Base-by-base conservation (phyloP, 768 basidiomycete species). In the Tubosaeta brunneosetosa region DNA sequence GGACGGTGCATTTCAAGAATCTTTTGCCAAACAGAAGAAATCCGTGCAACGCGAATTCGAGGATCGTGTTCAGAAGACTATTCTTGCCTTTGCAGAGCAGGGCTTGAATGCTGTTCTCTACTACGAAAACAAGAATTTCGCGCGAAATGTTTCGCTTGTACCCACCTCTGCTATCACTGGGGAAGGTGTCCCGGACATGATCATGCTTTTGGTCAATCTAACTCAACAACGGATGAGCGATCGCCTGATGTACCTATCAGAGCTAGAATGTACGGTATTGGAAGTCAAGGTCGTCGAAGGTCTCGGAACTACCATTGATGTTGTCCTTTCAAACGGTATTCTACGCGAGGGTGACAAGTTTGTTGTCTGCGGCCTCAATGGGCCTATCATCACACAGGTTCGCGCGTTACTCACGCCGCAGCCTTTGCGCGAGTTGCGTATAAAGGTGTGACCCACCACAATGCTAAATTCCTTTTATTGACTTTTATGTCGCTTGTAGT, bases 201-300 rank as follows among this genome's bases (percentile, higher is more conserved):
- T 99, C 74, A 91, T 94, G 91, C 79, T 99, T 26, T 84, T 99
- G 65, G 83, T 97, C 73, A 94, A 97, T 69, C 80, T 98, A 49
- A 98, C 95, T 14, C 95, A 98, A 69, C 88, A 97, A 73, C 84
- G 97, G 54, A 97, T 98, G 95, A 93, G 88, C 69, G 91, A 94
- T 68, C 82, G 88, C 40, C 79, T 99, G 55, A 99, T 98, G 97
- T 99, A 98, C 73, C 80, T 98, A 54, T 91, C 93, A 29, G 94
- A 97, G 65, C 78, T 98, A 41, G 94, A 97, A 73, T 97, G 95
- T 70, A 99, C 97, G 6, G 92, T 99, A 11, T 82, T 99, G 52
- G 97, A 98, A 71, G 97, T 98, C 68, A 99, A 99, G 78, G 91
- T 97, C 56, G 84, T 98, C 60, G 97, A 99, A 72, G 97, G 97